Percentiles rank a stretch among this genome's conserved stretches.
phyloP scores from a whole-genome alignment of 257 asterid species.

The Scutellaria galericulata region DNA sequence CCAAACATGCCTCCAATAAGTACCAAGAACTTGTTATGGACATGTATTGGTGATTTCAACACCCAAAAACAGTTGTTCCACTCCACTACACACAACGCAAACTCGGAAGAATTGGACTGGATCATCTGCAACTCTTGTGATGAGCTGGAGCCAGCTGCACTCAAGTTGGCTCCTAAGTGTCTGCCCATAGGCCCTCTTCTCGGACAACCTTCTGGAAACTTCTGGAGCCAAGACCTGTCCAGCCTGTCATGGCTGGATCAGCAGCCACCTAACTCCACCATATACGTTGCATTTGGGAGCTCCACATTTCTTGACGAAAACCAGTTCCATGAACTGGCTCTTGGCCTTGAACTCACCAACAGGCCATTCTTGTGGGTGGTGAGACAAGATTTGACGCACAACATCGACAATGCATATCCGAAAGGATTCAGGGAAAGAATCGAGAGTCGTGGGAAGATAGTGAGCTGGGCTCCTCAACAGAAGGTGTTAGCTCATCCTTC shows the following conservation, averaged over 20 bases:
- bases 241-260: slow-evolving; percentile 60
- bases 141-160: slow-evolving; percentile 47
- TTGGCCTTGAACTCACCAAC: slow-evolving; percentile 47
- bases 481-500: no score
- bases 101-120: slow-evolving; percentile 39
- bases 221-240: slow-evolving; percentile 36
- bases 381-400: slow-evolving; percentile 38
- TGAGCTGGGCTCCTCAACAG: no score
- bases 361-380: slow-evolving; percentile 56
- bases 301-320: slow-evolving; percentile 46
- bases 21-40: slow-evolving; percentile 44
- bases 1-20: slow-evolving; percentile 52
- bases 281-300: slow-evolving; percentile 69
- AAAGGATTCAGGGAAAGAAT: slow-evolving; percentile 44
- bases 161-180: slow-evolving; percentile 32
- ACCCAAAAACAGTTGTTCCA: slow-evolving; percentile 37
- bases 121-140: slow-evolving; percentile 49
- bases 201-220: slow-evolving; percentile 11
- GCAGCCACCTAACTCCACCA: slow-evolving; percentile 47
- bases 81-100: slow-evolving; percentile 1
- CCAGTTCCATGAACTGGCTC: slow-evolving; percentile 60
- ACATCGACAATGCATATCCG: slow-evolving; percentile 24
- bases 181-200: slow-evolving; percentile 55
- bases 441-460: slow-evolving; percentile 25
- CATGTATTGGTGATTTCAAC: slow-evolving; percentile 35